Base-by-base conservation (phyloP, 208 protist species). In the Novymonas esmeraldas region DNA sequence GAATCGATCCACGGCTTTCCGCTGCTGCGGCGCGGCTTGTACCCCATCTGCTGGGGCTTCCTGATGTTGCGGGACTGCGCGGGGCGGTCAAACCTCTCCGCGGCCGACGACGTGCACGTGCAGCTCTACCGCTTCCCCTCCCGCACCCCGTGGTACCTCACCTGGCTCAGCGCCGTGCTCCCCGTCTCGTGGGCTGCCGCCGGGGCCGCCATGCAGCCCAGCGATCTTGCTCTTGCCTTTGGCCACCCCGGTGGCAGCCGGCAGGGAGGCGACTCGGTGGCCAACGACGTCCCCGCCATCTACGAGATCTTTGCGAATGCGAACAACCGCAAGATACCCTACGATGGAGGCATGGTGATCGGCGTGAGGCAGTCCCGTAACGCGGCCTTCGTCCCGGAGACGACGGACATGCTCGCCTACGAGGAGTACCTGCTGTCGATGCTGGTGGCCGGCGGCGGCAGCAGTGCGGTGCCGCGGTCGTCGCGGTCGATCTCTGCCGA, bases 41-140 rank as follows among this genome's bases (percentile, higher is more conserved):
- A 93, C 41, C 89, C 78, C 20, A 82, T 94, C 39, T 87, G 82
- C 70, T 96, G 91, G 91, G 91, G 85, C 11, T 96, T 83, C 72
- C 58, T 82, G 62, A 85, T 85, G 63, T 66, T 96, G 14, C 72
- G 81, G 55, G 85, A 90, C 57, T 64, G 64, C 33, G 57, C 74
- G 50, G 89, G 87, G 6, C 45, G 65, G 36, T 71, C 68, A 6
- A 79, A 79, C 54, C 56, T 81, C 13, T 45, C 51, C 14, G 16
- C 33, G 7, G 48, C 54, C 5, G 58, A 76, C 22, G 76, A 73
- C 34, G 45, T 89, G n/a, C 71, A 92, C 58, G 20, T 95, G 31
- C 85, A 95, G 56, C 76, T 95, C 71, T 95, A 82, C 64, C 89
- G 76, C 52, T 95, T 83, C 64, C 89, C 89, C 0, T 60, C 71